These are phyloP conservation scores for Debaryomyces hansenii DNA, from an alignment of 805 yeast species.

Conservation along the genomic window DNA sequence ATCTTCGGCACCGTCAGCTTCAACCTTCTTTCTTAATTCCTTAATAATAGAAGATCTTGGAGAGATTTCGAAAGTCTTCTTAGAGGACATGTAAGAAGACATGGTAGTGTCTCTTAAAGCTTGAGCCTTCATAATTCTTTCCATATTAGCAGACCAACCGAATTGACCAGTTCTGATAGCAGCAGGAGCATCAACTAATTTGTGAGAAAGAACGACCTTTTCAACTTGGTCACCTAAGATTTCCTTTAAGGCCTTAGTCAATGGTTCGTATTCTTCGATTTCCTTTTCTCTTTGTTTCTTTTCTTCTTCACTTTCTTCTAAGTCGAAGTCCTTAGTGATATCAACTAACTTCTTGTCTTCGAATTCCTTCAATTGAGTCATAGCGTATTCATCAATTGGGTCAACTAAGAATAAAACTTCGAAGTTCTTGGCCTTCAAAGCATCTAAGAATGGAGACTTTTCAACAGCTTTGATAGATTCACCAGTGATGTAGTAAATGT, in stretches of 20 bases:
- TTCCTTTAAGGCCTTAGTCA: constrained; percentile 95
- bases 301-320: constrained; percentile 98
- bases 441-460: constrained; percentile 99
- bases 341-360: constrained; percentile 99
- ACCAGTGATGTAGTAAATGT: constrained; percentile 99
- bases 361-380: constrained; percentile 98
- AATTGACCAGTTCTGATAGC: constrained; percentile 99
- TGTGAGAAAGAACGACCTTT: constrained; percentile 97
- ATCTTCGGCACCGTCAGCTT: constrained; percentile 95
- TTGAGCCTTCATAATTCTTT: constrained; percentile 99
- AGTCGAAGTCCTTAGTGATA: constrained; percentile 98
- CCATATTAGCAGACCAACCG: constrained; percentile 99
- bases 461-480: constrained; percentile 96
- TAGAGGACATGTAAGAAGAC: constrained; percentile 99
- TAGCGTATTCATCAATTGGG: constrained; percentile 99
- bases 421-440: constrained; percentile 96
- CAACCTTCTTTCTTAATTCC: constrained; percentile 96
- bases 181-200: constrained; percentile 98
- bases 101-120: constrained; percentile 97
- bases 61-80: constrained; percentile 98
- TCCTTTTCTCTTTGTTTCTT: constrained; percentile 92
- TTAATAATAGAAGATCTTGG: constrained; percentile 93
- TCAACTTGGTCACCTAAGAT: constrained; percentile 98
- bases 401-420: constrained; percentile 97
- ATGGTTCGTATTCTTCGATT: constrained; percentile 85